A percentile compares a stretch with the other conserved stretches of the same genome.
phyloP scores from a whole-genome alignment of 805 yeast genomes.

The Brettanomyces naardenensis region DNA sequence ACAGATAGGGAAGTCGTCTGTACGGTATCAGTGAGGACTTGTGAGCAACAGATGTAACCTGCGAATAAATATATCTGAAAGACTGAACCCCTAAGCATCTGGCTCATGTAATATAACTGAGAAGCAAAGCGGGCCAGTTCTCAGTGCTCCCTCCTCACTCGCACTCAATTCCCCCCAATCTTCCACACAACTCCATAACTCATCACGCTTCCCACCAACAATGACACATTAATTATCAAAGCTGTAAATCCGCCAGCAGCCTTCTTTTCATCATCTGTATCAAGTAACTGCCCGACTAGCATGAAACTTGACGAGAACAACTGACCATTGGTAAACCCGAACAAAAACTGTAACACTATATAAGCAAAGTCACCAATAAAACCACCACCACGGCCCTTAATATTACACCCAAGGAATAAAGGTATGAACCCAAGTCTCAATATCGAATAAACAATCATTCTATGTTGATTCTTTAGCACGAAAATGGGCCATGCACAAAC shows the following conservation, averaged over 20 bases:
- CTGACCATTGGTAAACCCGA: conserved; percentile 88
- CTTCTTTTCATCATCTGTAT: conserved; percentile 55
- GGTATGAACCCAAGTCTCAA: conserved; percentile 59
- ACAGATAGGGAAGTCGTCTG: no score
- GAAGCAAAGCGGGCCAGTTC: no score
- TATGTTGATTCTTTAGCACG: conserved; percentile 34
- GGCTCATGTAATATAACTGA: no score
- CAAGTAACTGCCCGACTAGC: conserved; percentile 19
- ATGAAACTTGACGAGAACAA: conserved; percentile 65
- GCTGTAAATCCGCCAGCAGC: conserved; percentile 95
- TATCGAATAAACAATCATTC: conserved; percentile 46
- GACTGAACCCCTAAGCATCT: no score
- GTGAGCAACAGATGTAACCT: no score
- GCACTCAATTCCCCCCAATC: no score
- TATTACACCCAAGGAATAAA: conserved; percentile 60
- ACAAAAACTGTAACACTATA: conserved; percentile 58
- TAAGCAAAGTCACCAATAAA: conserved; percentile 57
- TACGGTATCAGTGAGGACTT: no score
- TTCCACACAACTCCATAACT: conserved; percentile 53
- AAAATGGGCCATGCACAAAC: conserved; percentile 43
- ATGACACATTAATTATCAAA: conserved; percentile 68
- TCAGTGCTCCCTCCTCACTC: no score
- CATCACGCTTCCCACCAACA: conserved; percentile 68
- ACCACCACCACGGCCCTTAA: conserved; percentile 33
- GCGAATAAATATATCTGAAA: no score